A percentile compares a stretch with the other conserved stretches of the same genome.
Conservation (phyloP, 2,329 filamentous ascomycete species). For the Scedosporium apiospermum region DNA sequence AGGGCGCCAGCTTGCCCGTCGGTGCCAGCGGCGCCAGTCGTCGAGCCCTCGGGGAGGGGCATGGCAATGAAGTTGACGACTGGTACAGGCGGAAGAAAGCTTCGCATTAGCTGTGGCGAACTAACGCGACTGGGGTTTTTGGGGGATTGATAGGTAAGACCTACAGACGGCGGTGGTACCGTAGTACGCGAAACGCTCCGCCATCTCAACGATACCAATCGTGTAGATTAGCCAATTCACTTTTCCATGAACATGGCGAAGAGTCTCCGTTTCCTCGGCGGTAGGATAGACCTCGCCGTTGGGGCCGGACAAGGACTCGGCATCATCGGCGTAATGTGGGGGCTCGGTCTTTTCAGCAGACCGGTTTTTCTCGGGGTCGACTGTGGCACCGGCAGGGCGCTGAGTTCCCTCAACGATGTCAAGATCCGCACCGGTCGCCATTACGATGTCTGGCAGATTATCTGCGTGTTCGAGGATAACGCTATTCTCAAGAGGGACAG, state of each 20-base stretch:
- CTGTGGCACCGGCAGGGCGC: no score
- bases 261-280: conserved; percentile 39
- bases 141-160: conserved; percentile 18
- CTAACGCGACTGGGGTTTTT: not conserved
- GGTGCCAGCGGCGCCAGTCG: conserved; percentile 36
- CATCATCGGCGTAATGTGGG: conserved; percentile 9
- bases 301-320: not conserved
- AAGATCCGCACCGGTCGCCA: no score
- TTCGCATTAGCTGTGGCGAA: not conserved
- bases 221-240: conserved; percentile 52
- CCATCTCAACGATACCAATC: conserved; percentile 59
- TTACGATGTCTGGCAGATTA: no score
- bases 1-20: conserved; percentile 41
- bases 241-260: conserved; percentile 44
- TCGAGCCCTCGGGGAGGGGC: conserved; percentile 42
- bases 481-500: no score
- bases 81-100: conserved; percentile 5
- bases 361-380: not conserved
- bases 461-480: no score
- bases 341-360: conserved; percentile 13
- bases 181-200: conserved; percentile 67
- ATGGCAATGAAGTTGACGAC: conserved; percentile 56
- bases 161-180: conserved; percentile 56
- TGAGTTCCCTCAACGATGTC: no score
- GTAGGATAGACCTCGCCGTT: conserved; percentile 26